These are phyloP conservation scores for Gomphus bonarii DNA, from an alignment of 1,284 basidiomycete genomes.

Conservation along the genomic window DNA sequence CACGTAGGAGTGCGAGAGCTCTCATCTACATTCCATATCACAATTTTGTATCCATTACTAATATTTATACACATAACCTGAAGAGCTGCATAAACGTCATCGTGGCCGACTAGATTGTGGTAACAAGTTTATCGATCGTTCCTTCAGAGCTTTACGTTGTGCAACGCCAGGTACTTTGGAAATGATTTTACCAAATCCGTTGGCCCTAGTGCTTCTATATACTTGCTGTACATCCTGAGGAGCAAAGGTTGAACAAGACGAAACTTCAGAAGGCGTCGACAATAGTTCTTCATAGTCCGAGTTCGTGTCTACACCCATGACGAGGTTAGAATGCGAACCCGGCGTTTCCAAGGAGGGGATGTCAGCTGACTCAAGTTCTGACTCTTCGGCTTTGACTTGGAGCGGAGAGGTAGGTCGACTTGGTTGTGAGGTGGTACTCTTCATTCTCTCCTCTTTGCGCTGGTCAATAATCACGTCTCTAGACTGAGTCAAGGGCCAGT, in stretches of 20 bases:
- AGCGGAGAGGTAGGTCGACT: background rate
- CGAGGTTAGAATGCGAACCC: background rate
- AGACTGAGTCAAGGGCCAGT: constrained; percentile 32
- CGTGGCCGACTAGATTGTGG: background rate
- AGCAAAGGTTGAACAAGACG: background rate
- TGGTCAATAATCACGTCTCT: constrained; percentile 4
- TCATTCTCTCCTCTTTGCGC: background rate
- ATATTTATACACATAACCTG: background rate
- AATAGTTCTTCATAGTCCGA: background rate
- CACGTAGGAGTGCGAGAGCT: background rate
- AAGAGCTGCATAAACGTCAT: background rate
- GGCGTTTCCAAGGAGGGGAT: background rate
- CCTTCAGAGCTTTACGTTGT: background rate
- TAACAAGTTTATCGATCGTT: constrained; percentile 5
- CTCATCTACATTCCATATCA: background rate
- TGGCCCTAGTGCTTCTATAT: background rate
- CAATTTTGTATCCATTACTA: background rate
- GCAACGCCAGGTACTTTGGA: background rate
- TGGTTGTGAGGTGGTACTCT: background rate
- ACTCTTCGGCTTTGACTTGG: background rate
- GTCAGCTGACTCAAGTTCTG: background rate
- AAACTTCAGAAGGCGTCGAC: background rate
- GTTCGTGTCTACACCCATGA: background rate
- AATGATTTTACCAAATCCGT: background rate
- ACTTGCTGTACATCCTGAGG: background rate